Base-by-base conservation (phyloP, 441 rosid genomes). In the Iberis amara region DNA sequence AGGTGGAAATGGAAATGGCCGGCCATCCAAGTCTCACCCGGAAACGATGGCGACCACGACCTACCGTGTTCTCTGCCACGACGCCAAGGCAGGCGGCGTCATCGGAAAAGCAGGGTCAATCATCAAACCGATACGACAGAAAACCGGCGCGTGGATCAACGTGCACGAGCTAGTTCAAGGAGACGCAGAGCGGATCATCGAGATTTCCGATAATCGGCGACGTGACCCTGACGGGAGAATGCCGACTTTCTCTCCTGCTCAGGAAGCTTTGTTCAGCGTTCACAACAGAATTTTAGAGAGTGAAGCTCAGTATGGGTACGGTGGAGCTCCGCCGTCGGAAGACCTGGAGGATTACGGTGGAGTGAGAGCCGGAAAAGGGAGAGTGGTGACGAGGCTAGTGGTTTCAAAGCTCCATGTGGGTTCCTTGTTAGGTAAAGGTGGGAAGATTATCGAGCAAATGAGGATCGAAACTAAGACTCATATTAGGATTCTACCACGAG, bases 371-470 rank as follows among this genome's bases (percentile, higher is more conserved):
- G 81, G 82, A 5, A 79, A 74, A 15, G 80, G 76, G 10, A 73
- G 94, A 55, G 88, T 80, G 50, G 87, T 76, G 23, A 83, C 94
- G 15, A 80, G 96, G 65, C 66, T 91, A 40, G 91, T 91, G 48
- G 98, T 91, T 9, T 88, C 96, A 4, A 82, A 79, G 69, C 67
- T 84, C 77, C 91, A 89, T 60, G 99, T 92, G 3, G 97, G 99
- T 23, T 86, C 88, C 60, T 81, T 92, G 82, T 62, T 92, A 71
- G 97, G 99, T 52, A 89, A 86, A 77, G 94, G 92, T 44, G 99
- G 97, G 52, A 92, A 89, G 74, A 92, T 92, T 9, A 86, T 92
- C 28, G 99, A 92, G 79, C 97, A 89, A 65, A 92, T 92, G 99
- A 89, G 99, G 73, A 81, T 82, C 39, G 97, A 86, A 59, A 92